Percentiles rank a stretch among this genome's conserved stretches.
phyloP scores from a whole-genome alignment of 306 rosid species.

The Cucumis hystrix region DNA sequence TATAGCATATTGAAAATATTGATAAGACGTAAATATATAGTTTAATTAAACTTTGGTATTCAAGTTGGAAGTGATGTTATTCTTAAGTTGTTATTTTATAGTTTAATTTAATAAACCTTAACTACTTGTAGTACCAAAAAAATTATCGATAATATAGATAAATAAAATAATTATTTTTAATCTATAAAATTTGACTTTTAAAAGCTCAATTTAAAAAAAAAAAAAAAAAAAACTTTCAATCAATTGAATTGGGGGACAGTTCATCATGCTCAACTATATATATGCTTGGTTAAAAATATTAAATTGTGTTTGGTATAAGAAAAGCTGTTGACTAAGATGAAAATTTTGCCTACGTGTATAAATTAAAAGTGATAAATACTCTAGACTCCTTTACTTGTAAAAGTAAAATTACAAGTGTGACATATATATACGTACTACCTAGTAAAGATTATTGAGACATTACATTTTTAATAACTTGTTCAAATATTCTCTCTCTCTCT shows the following conservation, averaged over 20 bases:
- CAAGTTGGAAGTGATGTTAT: background rate
- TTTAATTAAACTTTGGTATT: background rate
- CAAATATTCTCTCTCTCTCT: background rate
- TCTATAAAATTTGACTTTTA: background rate
- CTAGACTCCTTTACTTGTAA: background rate
- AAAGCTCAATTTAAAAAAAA: background rate
- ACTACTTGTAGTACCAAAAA: background rate
- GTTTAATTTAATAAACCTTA: background rate
- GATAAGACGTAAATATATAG: background rate
- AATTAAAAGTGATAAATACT: background rate
- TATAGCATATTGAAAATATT: background rate
- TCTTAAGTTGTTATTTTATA: background rate
- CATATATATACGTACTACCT: background rate
- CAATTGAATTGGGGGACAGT: background rate
- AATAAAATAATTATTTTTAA: background rate
- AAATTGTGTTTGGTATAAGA: background rate
- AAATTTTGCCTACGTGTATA: background rate
- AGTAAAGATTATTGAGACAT: background rate
- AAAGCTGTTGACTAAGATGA: background rate
- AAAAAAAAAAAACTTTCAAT: background rate
- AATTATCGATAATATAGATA: background rate
- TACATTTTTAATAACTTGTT: background rate
- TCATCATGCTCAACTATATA: background rate
- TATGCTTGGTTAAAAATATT: background rate
- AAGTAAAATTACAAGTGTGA: background rate